Conservation (phyloP, 2,329 filamentous ascomycete species). For the Hawksworthiomyces lignivorus region DNA sequence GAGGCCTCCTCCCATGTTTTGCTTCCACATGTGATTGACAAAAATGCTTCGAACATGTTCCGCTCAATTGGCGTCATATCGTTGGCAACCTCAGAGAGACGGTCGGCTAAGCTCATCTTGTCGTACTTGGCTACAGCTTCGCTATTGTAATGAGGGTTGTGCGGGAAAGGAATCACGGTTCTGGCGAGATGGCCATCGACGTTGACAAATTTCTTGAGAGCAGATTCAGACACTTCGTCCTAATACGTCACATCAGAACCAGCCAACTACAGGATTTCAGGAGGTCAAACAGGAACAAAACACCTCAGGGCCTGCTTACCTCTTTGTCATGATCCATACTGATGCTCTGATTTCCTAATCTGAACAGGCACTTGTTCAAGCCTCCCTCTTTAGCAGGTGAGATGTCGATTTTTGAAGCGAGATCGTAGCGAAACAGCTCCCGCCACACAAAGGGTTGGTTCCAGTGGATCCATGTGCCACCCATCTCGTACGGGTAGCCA, state of each 20-base stretch:
- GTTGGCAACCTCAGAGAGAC: conserved; percentile 31
- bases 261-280: no score
- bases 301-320: no score
- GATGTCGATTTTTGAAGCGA: conserved; percentile 15
- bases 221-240: no score
- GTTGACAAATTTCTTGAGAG: no score
- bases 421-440: conserved; percentile 37
- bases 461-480: conserved; percentile 43
- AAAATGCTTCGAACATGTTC: conserved; percentile 30
- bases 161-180: conserved; percentile 32
- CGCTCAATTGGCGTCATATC: conserved; percentile 33
- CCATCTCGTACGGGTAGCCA: conserved; percentile 39
- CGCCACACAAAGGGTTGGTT: conserved; percentile 34
- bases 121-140: conserved; percentile 27
- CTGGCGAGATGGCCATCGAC: conserved; percentile 34
- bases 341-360: no score
- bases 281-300: no score
- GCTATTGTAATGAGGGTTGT: conserved; percentile 26
- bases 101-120: conserved; percentile 32
- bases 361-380: conserved; percentile 33
- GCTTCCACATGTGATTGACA: conserved; percentile 33
- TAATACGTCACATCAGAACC: no score
- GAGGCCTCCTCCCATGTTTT: conserved; percentile 33
- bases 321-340: no score
- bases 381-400: conserved; percentile 17